Conservation (phyloP, 306 rosid genomes). For the Hylodesmum podocarpum region DNA sequence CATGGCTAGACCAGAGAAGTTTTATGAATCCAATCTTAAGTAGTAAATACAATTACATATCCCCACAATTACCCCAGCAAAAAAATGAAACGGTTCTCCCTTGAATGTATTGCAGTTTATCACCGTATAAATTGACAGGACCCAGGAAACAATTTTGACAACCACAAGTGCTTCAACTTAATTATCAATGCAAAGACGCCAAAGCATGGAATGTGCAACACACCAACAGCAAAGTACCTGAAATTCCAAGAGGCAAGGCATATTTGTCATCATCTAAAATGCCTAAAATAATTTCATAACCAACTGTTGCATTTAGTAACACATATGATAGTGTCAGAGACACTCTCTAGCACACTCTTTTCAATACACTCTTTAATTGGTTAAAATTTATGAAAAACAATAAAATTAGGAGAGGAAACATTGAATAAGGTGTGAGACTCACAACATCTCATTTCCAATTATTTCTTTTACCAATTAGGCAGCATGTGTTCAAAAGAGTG, state of each 20-base stretch:
- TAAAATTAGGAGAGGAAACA: too few relatives aligned
- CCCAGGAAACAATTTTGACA: slow-evolving; percentile 54
- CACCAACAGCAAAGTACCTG: slow-evolving; percentile 82
- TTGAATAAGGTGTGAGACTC: too few relatives aligned
- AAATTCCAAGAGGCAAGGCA: slow-evolving; percentile 9
- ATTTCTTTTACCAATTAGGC: too few relatives aligned
- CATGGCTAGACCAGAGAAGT: background rate
- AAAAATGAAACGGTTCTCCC: background rate
- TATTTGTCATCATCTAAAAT: slow-evolving; percentile 8
- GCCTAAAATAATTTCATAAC: background rate
- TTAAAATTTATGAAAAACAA: too few relatives aligned
- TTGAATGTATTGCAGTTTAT: slow-evolving; percentile 29
- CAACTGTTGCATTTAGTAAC: background rate
- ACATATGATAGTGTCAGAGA: too few relatives aligned
- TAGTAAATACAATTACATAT: background rate
- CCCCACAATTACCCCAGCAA: slow-evolving; percentile 4
- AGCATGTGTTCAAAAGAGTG: too few relatives aligned
- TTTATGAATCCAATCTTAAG: background rate
- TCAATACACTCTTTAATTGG: too few relatives aligned
- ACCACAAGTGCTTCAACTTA: slow-evolving; percentile 51
- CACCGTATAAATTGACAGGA: slow-evolving; percentile 47
- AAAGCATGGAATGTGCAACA: slow-evolving; percentile 75
- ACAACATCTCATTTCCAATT: too few relatives aligned
- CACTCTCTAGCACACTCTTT: too few relatives aligned
- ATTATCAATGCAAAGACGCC: slow-evolving; percentile 54